Base-by-base conservation (phyloP, 2,329 filamentous ascomycete genomes). In the Dactylellina parvicollis region DNA sequence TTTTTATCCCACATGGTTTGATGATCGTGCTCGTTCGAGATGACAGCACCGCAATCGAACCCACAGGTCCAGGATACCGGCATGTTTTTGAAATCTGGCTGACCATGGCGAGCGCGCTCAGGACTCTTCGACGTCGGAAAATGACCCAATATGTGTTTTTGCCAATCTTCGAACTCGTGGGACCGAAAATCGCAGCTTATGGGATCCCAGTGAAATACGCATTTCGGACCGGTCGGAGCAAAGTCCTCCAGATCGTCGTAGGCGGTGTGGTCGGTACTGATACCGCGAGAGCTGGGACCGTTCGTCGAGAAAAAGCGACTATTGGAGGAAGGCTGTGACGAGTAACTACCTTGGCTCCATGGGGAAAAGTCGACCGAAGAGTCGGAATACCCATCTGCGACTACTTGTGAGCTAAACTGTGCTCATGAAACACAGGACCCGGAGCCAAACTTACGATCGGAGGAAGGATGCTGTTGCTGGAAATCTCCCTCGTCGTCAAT, bases 11-110 rank as follows among this genome's bases (percentile, higher is more conserved):
- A 73, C 18, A 73, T 22, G 4, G 30, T 5, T 18, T 40, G 24
- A 22, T 56, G 60, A 22, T 44, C 36, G 42, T 50, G 16, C 9
- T 59, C 34, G 22, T 49, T 55, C 4, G 12, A 26, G n/a, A 73
- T 26, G 38, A 47, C 20, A 9, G 12, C 3, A 10, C 18, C 18
- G 32, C 60, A 73, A 4, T 34, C 20, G 12, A 60, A 73, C 32
- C 55, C 32, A 22, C 69, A 73, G 20, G 50, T 66, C 69, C 69
- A 73, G 9, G 54, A 60, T 9, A 10, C 42, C 14, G 69, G 69
- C 38, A 57, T 66, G 16, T 38, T 32, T 16, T 18, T 46, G 5
- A 55, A 40, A n/a, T 65, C 40, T 30, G 40, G 59, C 16, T 54
- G 44, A 20, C 16, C 12, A 14, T 38, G 12, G 12, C 34, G 34